Base-by-base conservation (phyloP, 768 basidiomycete genomes). In the Psilocybe cyanescens region DNA sequence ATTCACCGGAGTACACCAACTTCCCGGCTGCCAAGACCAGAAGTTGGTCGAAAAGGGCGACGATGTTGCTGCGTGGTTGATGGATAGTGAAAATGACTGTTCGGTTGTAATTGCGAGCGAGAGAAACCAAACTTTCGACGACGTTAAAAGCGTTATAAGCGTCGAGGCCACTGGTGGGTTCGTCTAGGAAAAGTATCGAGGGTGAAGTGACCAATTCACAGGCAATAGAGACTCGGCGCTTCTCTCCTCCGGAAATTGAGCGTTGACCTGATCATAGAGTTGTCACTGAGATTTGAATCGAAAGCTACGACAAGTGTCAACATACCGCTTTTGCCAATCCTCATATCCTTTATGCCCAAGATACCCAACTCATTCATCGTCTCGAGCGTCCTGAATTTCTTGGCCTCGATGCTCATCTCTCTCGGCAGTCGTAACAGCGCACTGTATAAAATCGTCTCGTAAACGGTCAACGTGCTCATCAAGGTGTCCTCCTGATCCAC, bases 401-500 rank as follows among this genome's bases (percentile, higher is more conserved):
- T 99, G n/a, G 95, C 95, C 75, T 90, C 91, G 54, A 89, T 80
- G 63, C 92, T 93, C 97, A 99, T 99, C 66, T 97, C 95, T 67
- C 95, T 78, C 12, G 97, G 97, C 29, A 99, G 74, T 65, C 97
- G 78, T 68, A 99, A 74, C 50, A 99, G 72, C 11, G 97, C 97
- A 55, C 93, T 95, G 71, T 97, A 97, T 56, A 99, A 74, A 16
- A 99, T 90, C 0, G 96, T 98, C 81, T 99, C 97, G 74, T 98
- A 99, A 19, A 99, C 97, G 3, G 97, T 99, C 76, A 99, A 78
- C 7, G 97, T 99, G 70, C 90, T 86, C 92, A 99, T 97, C 64
- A 99, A 76, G 8, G 95, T 97, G 73, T 99, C 97, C 74, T 99
- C 97, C 75, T 99, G 97, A 71, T 99, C 97, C 47, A 99, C 97